phyloP scores from a whole-genome alignment of 1,139 yeast species.

The Kodamaea alishanica region DNA sequence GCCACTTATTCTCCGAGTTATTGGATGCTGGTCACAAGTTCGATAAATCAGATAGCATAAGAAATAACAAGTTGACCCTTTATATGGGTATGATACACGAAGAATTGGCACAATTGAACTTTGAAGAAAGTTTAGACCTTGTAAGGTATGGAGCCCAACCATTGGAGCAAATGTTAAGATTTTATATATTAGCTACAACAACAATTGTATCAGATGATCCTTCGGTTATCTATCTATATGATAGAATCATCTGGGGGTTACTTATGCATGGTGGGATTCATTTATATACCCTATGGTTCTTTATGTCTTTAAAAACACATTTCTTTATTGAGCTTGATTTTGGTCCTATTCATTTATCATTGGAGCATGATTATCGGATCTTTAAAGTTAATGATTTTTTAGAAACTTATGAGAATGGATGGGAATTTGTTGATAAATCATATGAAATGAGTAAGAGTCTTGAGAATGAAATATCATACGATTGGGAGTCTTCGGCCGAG shows the following conservation, averaged over 20 bases:
- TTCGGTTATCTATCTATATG: conserved; percentile 24
- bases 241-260: conserved; percentile 38
- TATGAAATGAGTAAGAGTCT: conserved; percentile 12
- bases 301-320: conserved; percentile 29
- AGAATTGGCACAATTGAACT: too few relatives aligned
- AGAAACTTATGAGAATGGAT: conserved; percentile 19
- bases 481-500: conserved; percentile 18
- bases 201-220: conserved; percentile 36
- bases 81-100: too few relatives aligned
- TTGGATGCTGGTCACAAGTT: too few relatives aligned
- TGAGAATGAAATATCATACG: conserved; percentile 7
- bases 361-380: conserved; percentile 14
- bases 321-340: conserved; percentile 21
- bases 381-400: conserved; percentile 13
- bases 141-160: too few relatives aligned
- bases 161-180: conserved; percentile 21
- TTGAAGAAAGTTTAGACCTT: too few relatives aligned
- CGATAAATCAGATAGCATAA: too few relatives aligned
- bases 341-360: conserved; percentile 19
- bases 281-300: conserved; percentile 39
- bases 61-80: too few relatives aligned
- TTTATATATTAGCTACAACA: conserved; percentile 29
- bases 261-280: conserved; percentile 44
- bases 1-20: too few relatives aligned
- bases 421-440: conserved; percentile 19